These are phyloP conservation scores for Cucurbita ficifolia DNA, from an alignment of 306 rosid genomes.

Conservation along the genomic window DNA sequence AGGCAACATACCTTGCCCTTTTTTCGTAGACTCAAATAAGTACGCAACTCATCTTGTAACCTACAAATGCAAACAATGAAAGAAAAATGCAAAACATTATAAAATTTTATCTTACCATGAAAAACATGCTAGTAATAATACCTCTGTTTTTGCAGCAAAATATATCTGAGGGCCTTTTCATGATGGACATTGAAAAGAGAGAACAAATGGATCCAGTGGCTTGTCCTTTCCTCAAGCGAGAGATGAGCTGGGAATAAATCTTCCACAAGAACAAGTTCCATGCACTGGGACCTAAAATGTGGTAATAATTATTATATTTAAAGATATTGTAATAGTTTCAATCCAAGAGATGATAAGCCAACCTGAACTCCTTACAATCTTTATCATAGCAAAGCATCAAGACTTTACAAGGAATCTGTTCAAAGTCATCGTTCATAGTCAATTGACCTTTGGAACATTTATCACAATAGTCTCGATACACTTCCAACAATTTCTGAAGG, in stretches of 20 bases:
- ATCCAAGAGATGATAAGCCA: slow-evolving; percentile 16
- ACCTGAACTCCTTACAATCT: slow-evolving; percentile 88
- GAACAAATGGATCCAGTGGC: slow-evolving; percentile 80
- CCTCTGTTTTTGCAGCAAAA: slow-evolving; percentile 81
- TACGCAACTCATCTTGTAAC: slow-evolving; percentile 65
- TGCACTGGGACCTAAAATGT: slow-evolving; percentile 49
- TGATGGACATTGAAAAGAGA: slow-evolving; percentile 59
- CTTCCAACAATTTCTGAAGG: slow-evolving; percentile 56
- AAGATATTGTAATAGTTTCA: slow-evolving; percentile 7
- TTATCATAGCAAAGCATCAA: slow-evolving; percentile 83
- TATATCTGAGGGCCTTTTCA: slow-evolving; percentile 38
- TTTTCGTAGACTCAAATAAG: slow-evolving; percentile 42
- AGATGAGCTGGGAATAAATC: slow-evolving; percentile 56
- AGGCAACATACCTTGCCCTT: slow-evolving; percentile 45
- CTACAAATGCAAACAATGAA: slow-evolving; percentile 25
- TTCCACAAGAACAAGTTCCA: slow-evolving; percentile 66
- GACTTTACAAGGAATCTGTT: slow-evolving; percentile 73
- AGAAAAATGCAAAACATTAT: background rate
- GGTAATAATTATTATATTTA: slow-evolving; percentile 7
- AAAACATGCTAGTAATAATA: slow-evolving; percentile 14
- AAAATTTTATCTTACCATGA: background rate
- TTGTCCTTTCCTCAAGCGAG: slow-evolving; percentile 53
- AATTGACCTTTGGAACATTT: slow-evolving; percentile 56
- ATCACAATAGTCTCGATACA: slow-evolving; percentile 59
- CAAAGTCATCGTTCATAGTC: slow-evolving; percentile 40